Conservation (phyloP, 805 yeast species). For the Yarrowia alimentaria region DNA sequence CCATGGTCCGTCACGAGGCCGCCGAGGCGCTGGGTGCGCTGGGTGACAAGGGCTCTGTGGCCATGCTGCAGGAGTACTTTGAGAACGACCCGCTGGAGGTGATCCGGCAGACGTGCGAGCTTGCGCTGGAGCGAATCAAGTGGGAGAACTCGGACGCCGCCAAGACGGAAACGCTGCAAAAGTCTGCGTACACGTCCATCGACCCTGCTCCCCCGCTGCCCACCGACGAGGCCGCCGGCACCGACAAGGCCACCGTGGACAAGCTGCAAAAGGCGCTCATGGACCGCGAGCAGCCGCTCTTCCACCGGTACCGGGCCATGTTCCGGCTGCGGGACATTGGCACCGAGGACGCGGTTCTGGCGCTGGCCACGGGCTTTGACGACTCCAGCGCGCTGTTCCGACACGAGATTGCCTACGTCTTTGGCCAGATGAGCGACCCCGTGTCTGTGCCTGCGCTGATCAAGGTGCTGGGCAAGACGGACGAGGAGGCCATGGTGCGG, state of each 20-base stretch:
- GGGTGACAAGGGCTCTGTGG: slow-evolving; percentile 73
- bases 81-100: slow-evolving; percentile 77
- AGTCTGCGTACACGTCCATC: slow-evolving; percentile 77
- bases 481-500: slow-evolving; percentile 97
- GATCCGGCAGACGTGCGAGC: slow-evolving; percentile 95
- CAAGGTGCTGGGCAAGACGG: slow-evolving; percentile 69
- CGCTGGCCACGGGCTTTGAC: slow-evolving; percentile 83
- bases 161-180: slow-evolving; percentile 66
- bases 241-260: slow-evolving; percentile 52
- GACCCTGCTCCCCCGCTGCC: slow-evolving; percentile 99
- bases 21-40: slow-evolving; percentile 98
- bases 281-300: slow-evolving; percentile 73
- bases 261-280: slow-evolving; percentile 68
- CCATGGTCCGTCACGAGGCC: slow-evolving; percentile 99
- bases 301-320: slow-evolving; percentile 97
- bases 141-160: slow-evolving; percentile 79
- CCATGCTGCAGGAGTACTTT: slow-evolving; percentile 60
- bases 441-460: slow-evolving; percentile 84
- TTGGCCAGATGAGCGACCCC: slow-evolving; percentile 95
- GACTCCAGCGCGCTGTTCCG: slow-evolving; percentile 93
- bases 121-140: slow-evolving; percentile 89
- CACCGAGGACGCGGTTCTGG: slow-evolving; percentile 86
- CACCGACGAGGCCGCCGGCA: slow-evolving; percentile 43
- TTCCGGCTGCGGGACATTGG: slow-evolving; percentile 95
- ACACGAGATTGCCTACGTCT: slow-evolving; percentile 97